Evolutionary conservation across 2,329 filamentous ascomycete genomes (phyloP).

Genomic region (Aspergillus sp.): DNA sequence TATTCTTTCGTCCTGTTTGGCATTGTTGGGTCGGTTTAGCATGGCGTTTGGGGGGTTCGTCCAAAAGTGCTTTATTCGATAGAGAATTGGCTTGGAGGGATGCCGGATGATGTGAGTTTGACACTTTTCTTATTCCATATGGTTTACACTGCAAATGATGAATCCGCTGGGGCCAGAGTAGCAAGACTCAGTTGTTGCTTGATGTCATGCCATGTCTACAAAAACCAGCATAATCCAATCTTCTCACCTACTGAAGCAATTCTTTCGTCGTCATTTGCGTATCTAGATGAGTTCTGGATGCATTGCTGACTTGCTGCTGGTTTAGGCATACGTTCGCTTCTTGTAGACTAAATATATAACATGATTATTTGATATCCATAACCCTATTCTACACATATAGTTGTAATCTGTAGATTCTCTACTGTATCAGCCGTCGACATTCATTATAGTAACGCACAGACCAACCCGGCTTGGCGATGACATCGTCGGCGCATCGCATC

Average conservation of each 20-base stretch:
- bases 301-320: conserved; percentile 9
- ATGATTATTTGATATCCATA: not conserved
- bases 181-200: conserved; percentile 32
- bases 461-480: conserved; percentile 37
- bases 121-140: conserved; percentile 6
- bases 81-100: conserved; percentile 13
- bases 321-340: not conserved
- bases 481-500: conserved; percentile 21
- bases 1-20: conserved; percentile 17
- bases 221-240: conserved; percentile 63
- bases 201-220: conserved; percentile 56
- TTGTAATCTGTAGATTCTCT: not conserved
- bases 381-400: not conserved
- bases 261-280: not conserved
- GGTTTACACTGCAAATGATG: conserved; percentile 42
- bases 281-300: not conserved
- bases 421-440: not conserved
- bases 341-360: conserved; percentile 2
- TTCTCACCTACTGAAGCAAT: conserved; percentile 62
- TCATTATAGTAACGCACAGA: conserved; percentile 26
- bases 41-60: conserved; percentile 32
- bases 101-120: conserved; percentile 26
- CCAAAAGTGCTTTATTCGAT: conserved; percentile 12
- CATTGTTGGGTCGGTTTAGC: conserved; percentile 24
- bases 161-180: conserved; percentile 58